Conservation (phyloP, 371 early-diverging fungal species). For the Syncephalis plumigaleata region DNA sequence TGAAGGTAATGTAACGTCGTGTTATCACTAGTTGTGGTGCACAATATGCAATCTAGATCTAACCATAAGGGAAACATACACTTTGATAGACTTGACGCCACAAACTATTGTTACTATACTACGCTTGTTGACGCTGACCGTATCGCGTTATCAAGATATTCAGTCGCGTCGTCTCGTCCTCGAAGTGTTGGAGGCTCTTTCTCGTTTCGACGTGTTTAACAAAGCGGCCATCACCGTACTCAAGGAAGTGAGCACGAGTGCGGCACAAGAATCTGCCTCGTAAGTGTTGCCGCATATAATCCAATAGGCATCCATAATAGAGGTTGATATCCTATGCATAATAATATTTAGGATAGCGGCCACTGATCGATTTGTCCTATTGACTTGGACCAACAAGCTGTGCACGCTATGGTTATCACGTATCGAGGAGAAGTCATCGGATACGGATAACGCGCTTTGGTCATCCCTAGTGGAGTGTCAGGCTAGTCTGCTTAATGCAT, state of each 20-base stretch:
- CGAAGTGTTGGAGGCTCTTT: constrained; percentile 16
- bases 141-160: constrained; percentile 42
- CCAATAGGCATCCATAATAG: not conserved
- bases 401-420: constrained; percentile 3
- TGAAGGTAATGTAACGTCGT: too few species aligned
- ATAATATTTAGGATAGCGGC: constrained; percentile 25
- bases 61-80: too few species aligned
- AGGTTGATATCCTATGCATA: constrained; percentile 2
- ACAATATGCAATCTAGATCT: too few species aligned
- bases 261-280: too few species aligned
- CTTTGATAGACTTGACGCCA: constrained; percentile 29
- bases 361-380: constrained; percentile 30
- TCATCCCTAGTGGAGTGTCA: constrained; percentile 24
- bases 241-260: too few species aligned
- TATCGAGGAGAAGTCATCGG: too few species aligned
- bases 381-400: constrained; percentile 37
- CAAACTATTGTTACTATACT: constrained; percentile 30
- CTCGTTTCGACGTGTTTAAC: not conserved
- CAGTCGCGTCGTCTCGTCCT: constrained; percentile 32
- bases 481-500: constrained; percentile 28
- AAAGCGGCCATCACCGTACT: not conserved
- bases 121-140: constrained; percentile 30
- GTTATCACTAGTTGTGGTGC: too few species aligned
- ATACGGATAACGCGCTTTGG: constrained; percentile 6
- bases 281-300: too few species aligned